Conservation (phyloP, 371 early-diverging fungal genomes). For the Nematocida sp. region DNA sequence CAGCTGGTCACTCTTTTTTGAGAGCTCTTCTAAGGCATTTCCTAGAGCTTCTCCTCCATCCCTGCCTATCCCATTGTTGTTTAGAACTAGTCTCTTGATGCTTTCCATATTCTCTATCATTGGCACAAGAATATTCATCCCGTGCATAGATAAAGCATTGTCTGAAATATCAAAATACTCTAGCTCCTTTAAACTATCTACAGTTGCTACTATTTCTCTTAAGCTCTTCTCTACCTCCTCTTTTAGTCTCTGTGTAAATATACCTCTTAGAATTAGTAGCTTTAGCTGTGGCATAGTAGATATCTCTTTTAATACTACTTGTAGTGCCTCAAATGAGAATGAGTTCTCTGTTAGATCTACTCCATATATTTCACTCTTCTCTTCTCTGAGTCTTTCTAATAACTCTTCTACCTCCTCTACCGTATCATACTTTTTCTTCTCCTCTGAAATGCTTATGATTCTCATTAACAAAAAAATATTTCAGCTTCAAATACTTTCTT, state of each 20-base stretch:
- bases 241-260: slow-evolving; percentile 56
- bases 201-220: slow-evolving; percentile 38
- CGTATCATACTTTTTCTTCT: slow-evolving; percentile 59
- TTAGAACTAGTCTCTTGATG: slow-evolving; percentile 56
- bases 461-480: slow-evolving; percentile 23
- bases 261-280: slow-evolving; percentile 49
- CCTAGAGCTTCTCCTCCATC: slow-evolving; percentile 59
- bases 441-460: slow-evolving; percentile 56
- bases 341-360: slow-evolving; percentile 61
- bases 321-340: slow-evolving; percentile 59
- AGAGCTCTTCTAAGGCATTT: slow-evolving; percentile 42
- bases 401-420: slow-evolving; percentile 52
- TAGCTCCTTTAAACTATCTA: slow-evolving; percentile 34
- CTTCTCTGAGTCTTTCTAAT: slow-evolving; percentile 29
- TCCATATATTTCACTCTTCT: slow-evolving; percentile 31
- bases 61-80: slow-evolving; percentile 64
- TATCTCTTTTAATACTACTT: slow-evolving; percentile 48
- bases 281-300: slow-evolving; percentile 44
- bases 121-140: slow-evolving; percentile 58
- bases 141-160: slow-evolving; percentile 63
- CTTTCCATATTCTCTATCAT: slow-evolving; percentile 53
- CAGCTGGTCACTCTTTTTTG: slow-evolving; percentile 52
- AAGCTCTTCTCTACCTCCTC: slow-evolving; percentile 57
- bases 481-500: not conserved
- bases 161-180: slow-evolving; percentile 59